These are phyloP conservation scores for Pseudonectria foliicola DNA, from an alignment of 2,329 filamentous ascomycete genomes.

Conservation along the genomic window DNA sequence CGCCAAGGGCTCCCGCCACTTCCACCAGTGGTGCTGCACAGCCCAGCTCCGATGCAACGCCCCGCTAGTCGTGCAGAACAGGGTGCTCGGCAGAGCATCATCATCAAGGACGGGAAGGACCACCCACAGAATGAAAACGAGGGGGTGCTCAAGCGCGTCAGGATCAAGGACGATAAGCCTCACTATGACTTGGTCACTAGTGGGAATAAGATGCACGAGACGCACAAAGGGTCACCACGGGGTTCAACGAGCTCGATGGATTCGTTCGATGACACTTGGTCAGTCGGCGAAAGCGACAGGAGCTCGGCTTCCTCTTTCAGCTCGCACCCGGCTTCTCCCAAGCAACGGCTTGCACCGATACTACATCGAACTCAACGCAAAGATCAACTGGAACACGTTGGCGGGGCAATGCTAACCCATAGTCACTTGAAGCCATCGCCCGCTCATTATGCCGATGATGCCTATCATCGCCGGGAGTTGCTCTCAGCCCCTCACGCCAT, in stretches of 20 bases:
- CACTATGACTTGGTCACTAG: not conserved
- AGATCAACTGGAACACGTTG: constrained; percentile 10
- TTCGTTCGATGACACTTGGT: constrained; percentile 1
- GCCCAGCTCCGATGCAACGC: too few species aligned
- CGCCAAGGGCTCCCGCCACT: too few species aligned
- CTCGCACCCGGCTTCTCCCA: constrained; percentile 6
- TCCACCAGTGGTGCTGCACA: too few species aligned
- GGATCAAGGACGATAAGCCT: not conserved
- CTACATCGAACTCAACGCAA: constrained; percentile 6
- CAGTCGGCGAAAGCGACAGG: constrained; percentile 6
- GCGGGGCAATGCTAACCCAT: not conserved
- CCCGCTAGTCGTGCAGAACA: too few species aligned
- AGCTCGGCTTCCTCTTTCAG: constrained; percentile 16
- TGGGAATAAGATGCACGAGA: constrained; percentile 1
- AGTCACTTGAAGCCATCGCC: not conserved
- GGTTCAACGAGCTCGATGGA: constrained; percentile 12
- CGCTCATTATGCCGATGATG: not conserved
- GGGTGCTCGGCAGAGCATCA: too few species aligned
- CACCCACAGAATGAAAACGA: too few species aligned
- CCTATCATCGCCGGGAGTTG: constrained; percentile 2
- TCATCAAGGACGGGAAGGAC: too few species aligned
- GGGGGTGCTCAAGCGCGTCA: too few species aligned
- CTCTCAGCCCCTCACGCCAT: not conserved
- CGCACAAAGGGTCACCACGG: constrained; percentile 1
- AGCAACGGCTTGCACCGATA: constrained; percentile 7